These are phyloP conservation scores for Calonectria pauciramosa DNA, from an alignment of 2,329 filamentous ascomycete species.

Conservation along the genomic window DNA sequence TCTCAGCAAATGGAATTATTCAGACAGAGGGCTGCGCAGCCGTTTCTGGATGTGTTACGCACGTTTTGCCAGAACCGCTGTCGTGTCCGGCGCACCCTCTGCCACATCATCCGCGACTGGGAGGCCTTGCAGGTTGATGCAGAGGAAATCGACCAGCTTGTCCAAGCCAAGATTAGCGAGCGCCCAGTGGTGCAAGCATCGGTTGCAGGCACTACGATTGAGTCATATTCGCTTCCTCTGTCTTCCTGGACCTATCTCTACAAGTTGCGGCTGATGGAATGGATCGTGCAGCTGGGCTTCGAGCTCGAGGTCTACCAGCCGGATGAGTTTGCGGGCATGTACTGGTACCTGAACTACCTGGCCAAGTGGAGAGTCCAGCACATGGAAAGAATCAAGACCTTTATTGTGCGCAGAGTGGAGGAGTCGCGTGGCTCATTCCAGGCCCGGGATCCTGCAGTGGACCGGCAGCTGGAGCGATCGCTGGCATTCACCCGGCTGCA, in stretches of 20 bases:
- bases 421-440: constrained; percentile 36
- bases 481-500: constrained; percentile 70
- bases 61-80: constrained; percentile 92
- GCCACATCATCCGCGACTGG: constrained; percentile 86
- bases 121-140: constrained; percentile 86
- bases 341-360: constrained; percentile 87
- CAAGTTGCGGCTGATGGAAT: constrained; percentile 90
- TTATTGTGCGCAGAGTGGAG: constrained; percentile 63
- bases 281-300: constrained; percentile 91
- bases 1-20: constrained; percentile 81
- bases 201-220: constrained; percentile 54
- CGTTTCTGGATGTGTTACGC: constrained; percentile 87
- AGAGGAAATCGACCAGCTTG: constrained; percentile 79
- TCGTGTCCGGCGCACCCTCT: constrained; percentile 89
- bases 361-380: constrained; percentile 77
- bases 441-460: constrained; percentile 45
- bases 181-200: constrained; percentile 63
- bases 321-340: constrained; percentile 90
- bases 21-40: constrained; percentile 71
- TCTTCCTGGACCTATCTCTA: constrained; percentile 92
- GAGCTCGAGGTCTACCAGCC: constrained; percentile 91
- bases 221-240: constrained; percentile 78
- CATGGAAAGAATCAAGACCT: constrained; percentile 79
- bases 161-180: constrained; percentile 74
- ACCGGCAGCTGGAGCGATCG: constrained; percentile 62